phyloP scores from a whole-genome alignment of 345 rosid species.

The Abelmoschus esculentus region DNA sequence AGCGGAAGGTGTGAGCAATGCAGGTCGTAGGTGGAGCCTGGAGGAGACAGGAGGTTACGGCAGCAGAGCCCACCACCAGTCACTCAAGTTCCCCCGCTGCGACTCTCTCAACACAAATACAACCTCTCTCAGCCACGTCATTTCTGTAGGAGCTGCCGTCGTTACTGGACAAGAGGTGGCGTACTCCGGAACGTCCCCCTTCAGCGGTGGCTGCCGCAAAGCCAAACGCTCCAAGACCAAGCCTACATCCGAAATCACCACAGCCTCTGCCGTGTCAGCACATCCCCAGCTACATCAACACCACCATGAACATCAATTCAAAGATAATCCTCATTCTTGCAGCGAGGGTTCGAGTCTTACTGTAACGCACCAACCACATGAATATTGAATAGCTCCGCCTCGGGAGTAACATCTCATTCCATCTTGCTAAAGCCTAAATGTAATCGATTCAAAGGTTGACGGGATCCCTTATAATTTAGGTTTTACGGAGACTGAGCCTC shows the following conservation, averaged over 20 bases:
- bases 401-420: constrained; percentile 44
- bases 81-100: constrained; percentile 81
- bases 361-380: constrained; percentile 4
- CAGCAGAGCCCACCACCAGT: constrained; percentile 68
- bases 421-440: too few species aligned
- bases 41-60: constrained; percentile 47
- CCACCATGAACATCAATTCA: constrained; percentile 13
- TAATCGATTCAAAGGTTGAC: constrained; percentile 21
- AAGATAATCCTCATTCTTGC: constrained; percentile 49
- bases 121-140: too few species aligned
- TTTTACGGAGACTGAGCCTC: constrained; percentile 62
- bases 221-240: constrained; percentile 58
- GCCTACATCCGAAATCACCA: constrained; percentile 12
- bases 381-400: constrained; percentile 5
- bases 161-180: constrained; percentile 99
- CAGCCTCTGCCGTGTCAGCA: neutral
- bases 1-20: constrained; percentile 23
- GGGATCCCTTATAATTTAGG: constrained; percentile 15
- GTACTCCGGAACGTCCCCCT: constrained; percentile 94
- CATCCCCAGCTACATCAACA: constrained; percentile 6
- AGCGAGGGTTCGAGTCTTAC: constrained; percentile 78
- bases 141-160: neutral
- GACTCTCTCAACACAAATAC: too few species aligned
- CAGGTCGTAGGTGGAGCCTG: constrained; percentile 49
- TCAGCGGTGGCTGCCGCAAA: constrained; percentile 81